phyloP scores from a whole-genome alignment of 768 basidiomycete genomes.

The Lyophyllum shimeji region DNA sequence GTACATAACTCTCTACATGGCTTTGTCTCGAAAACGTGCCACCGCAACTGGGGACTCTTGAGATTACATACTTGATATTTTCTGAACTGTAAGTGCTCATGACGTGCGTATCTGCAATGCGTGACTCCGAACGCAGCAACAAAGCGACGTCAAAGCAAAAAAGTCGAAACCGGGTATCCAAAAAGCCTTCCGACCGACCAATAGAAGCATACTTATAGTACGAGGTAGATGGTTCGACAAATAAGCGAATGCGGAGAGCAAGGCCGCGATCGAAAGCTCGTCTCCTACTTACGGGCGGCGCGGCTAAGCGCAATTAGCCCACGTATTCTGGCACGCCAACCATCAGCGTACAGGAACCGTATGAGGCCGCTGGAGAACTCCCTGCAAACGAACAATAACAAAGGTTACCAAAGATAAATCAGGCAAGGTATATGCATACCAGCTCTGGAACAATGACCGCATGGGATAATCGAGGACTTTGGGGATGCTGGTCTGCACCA shows the following conservation, averaged over 20 bases:
- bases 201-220: background rate
- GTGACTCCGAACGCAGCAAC: too few species aligned
- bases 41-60: too few species aligned
- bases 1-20: too few species aligned
- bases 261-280: background rate
- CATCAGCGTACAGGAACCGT: slow-evolving; percentile 51
- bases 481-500: slow-evolving; percentile 85
- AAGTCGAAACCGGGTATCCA: background rate
- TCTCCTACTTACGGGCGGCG: slow-evolving; percentile 28
- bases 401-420: background rate
- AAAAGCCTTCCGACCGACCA: background rate
- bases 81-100: too few species aligned
- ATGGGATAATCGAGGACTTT: slow-evolving; percentile 84
- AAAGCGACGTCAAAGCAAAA: too few species aligned
- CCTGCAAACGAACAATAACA: slow-evolving; percentile 28
- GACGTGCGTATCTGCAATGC: too few species aligned
- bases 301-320: slow-evolving; percentile 38
- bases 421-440: slow-evolving; percentile 44
- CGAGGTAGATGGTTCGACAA: background rate
- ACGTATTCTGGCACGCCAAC: slow-evolving; percentile 46
- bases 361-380: slow-evolving; percentile 50
- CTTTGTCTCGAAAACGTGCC: too few species aligned
- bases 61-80: too few species aligned
- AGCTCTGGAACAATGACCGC: slow-evolving; percentile 68
- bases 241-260: background rate